Evolutionary conservation across 768 basidiomycete genomes (phyloP), one percentile per base, ranked within the genome.

Genomic region (Phylloporus sp.): DNA sequence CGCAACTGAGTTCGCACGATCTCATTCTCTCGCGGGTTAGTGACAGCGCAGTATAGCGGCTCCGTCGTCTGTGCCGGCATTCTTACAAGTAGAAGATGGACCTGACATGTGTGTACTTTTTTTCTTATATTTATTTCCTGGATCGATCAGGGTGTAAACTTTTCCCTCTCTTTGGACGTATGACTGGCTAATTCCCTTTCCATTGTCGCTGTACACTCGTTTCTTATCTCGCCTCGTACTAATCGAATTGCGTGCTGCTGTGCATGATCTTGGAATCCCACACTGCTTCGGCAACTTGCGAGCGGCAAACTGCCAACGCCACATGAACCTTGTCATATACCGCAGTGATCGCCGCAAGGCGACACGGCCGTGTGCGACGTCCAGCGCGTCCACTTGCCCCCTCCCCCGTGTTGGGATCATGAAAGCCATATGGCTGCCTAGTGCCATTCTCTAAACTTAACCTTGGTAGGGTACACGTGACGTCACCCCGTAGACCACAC

Each of bases 1-100:
- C 73, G 4, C 74, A 77, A 23, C 76, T 75, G 58, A 53, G 39
- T 31, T 50, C 63, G 18, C 50, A 52, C 35, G 27, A 48, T 15
- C 54, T 53, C 15, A 54, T 51, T 31, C 55, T 54, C 41, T 56
- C 65, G 12, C 60, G 47, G 35, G 57, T 52, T 35, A 45, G 44
- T 43, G 64, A 62, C 29, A 29, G 28, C 32, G 53, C 45, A 15
- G 62, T 40, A 40, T 65, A 56, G 45, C 27, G 20, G 18, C 20
- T 23, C 18, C 28, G 41, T 18, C 24, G 20, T 10, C 24, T 18
- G 11, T 28, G 27, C 26, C 26, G 26, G 42, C 26, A 43, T 43
- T 11, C 27, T 43, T 43, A 8, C 24, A 18, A 20, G 18, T 18
- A 38, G 20, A 38, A n/a, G 13, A 41, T 47, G 45, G 50, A 53